Evolutionary conservation across 148 eudicot genomes (phyloP).

Genomic region (Heliosperma pusillum): DNA sequence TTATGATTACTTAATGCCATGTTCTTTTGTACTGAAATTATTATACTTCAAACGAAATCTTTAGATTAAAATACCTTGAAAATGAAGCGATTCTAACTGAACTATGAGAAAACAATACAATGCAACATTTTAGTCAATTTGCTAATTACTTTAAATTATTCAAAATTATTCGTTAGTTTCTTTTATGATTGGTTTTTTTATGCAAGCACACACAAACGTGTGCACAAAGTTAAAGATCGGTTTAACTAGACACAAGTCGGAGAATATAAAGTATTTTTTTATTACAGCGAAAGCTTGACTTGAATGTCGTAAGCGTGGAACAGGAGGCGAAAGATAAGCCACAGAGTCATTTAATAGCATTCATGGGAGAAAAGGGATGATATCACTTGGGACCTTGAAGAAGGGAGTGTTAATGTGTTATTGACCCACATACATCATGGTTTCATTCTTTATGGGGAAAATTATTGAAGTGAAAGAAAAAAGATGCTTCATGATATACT

Average conservation of each 20-base stretch:
- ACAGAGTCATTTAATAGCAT: conserved; percentile 10
- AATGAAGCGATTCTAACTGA: not conserved
- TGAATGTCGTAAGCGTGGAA: conserved; percentile 15
- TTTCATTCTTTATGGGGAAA: conserved; percentile 20
- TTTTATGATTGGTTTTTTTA: too few relatives aligned
- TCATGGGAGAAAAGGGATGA: not conserved
- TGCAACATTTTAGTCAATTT: not conserved
- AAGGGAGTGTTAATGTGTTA: conserved; percentile 11
- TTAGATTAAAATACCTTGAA: not conserved
- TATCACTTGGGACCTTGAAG: conserved; percentile 17
- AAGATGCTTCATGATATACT: conserved; percentile 19
- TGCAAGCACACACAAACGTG: not conserved
- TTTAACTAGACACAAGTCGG: conserved; percentile 21
- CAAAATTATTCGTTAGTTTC: too few relatives aligned
- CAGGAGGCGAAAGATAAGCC: conserved; percentile 12
- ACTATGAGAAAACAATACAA: not conserved
- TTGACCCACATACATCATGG: conserved; percentile 19
- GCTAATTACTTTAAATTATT: too few relatives aligned
- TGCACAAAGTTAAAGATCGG: conserved; percentile 1
- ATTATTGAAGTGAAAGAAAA: conserved; percentile 4
- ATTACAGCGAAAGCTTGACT: conserved; percentile 17
- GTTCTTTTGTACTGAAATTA: not conserved
- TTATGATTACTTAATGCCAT: not conserved
- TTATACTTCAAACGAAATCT: not conserved
- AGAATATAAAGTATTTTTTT: conserved; percentile 21